Percentiles rank a stretch among this genome's conserved stretches.
Evolutionary conservation across 2,329 filamentous ascomycete genomes (phyloP).

Genomic region (Colletotrichum coccodes): DNA sequence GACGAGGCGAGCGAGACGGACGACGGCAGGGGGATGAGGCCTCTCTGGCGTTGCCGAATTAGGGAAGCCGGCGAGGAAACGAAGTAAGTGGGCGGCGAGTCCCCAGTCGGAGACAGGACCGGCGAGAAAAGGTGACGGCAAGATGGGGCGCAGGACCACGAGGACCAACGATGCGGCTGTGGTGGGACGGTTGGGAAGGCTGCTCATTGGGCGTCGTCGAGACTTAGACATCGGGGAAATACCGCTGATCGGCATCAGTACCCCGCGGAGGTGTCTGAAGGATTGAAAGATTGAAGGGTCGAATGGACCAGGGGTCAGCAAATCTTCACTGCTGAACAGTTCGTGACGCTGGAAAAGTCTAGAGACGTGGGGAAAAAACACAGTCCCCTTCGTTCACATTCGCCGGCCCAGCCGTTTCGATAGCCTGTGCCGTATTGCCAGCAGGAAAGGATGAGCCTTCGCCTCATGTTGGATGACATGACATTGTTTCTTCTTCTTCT

Average conservation of each 20-base stretch:
- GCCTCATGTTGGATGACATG: not conserved
- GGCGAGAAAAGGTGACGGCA: not conserved
- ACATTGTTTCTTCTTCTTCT: not conserved
- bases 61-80: not conserved
- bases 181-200: slow-evolving; percentile 17
- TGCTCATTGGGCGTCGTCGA: slow-evolving; percentile 16
- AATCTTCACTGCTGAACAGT: not conserved
- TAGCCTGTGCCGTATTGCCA: no score
- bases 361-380: not conserved
- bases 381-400: not conserved
- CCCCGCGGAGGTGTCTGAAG: not conserved
- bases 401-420: no score
- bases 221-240: slow-evolving; percentile 5
- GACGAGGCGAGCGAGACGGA: slow-evolving; percentile 9
- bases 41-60: not conserved
- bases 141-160: not conserved
- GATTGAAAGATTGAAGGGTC: not conserved
- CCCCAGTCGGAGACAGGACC: not conserved
- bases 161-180: slow-evolving; percentile 13
- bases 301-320: not conserved
- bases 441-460: not conserved
- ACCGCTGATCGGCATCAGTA: slow-evolving; percentile 13
- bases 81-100: slow-evolving; percentile 4
- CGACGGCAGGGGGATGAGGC: not conserved
- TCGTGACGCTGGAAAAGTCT: not conserved